phyloP scores from a whole-genome alignment of 306 rosid species.

The Rosa chinensis region DNA sequence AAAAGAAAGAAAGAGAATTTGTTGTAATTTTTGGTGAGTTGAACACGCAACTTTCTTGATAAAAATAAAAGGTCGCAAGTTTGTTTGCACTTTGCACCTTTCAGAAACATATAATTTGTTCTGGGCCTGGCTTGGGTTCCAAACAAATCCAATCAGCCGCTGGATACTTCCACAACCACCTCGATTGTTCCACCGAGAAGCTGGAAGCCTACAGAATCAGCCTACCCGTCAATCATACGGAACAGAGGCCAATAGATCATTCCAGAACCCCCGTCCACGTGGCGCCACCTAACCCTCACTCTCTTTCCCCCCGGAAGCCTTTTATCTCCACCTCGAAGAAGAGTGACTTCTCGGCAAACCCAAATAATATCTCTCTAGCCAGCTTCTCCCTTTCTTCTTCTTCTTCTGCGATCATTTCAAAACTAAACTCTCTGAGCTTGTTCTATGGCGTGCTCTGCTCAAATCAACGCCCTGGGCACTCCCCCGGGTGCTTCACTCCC shows the following conservation, averaged over 20 bases:
- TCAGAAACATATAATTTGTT: too few species aligned
- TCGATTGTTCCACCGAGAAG: constrained; percentile 21
- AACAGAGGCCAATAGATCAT: constrained; percentile 3
- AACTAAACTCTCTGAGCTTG: too few species aligned
- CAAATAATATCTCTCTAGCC: too few species aligned
- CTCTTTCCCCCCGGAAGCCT: constrained; percentile 18
- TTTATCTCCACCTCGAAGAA: neutral
- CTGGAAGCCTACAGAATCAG: neutral
- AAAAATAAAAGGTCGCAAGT: too few species aligned
- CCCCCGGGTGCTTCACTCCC: constrained; percentile 26
- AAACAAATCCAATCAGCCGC: neutral
- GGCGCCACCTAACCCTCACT: constrained; percentile 23
- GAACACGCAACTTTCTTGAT: too few species aligned
- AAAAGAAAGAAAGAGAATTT: too few species aligned
- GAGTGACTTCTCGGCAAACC: neutral
- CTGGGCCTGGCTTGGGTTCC: neutral
- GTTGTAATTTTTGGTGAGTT: too few species aligned
- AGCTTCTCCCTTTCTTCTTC: neutral
- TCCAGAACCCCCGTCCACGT: constrained; percentile 20
- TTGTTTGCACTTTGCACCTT: too few species aligned
- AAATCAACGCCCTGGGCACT: constrained; percentile 69
- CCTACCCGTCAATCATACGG: neutral
- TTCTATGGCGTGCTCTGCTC: constrained; percentile 65
- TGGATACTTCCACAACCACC: constrained; percentile 1
- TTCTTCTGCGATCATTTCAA: neutral